phyloP scores from a whole-genome alignment of 352 stramenopile genomes.

The Halophytophthora batemanensis region DNA sequence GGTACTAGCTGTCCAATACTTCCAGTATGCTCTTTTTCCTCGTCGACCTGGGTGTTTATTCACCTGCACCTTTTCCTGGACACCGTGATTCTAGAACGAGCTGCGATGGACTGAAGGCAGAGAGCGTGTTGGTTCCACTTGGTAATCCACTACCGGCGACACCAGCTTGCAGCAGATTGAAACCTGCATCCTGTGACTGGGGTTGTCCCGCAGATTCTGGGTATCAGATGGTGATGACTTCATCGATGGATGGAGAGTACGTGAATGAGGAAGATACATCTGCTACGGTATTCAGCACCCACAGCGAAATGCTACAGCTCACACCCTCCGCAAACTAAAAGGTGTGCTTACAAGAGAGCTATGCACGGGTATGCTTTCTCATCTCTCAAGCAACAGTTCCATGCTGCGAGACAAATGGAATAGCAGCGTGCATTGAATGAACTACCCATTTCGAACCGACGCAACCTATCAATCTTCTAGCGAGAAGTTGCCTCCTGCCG shows the following conservation, averaged over 20 bases:
- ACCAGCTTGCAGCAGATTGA: slow-evolving; percentile 3
- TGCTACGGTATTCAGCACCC: slow-evolving; percentile 12
- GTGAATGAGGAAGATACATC: neutral
- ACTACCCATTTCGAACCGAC: neutral
- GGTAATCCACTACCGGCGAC: slow-evolving; percentile 2
- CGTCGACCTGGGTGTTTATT: neutral
- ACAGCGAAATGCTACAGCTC: slow-evolving; percentile 48
- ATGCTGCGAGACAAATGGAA: no score
- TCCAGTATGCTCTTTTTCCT: neutral
- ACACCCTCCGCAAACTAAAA: slow-evolving; percentile 1
- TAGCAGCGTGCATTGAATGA: neutral
- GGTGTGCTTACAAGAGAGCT: neutral
- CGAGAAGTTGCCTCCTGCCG: slow-evolving; percentile 7
- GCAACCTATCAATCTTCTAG: slow-evolving; percentile 4
- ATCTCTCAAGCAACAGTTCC: no score
- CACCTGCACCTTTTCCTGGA: neutral
- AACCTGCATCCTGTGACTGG: neutral
- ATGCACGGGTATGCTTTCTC: no score
- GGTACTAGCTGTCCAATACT: no score
- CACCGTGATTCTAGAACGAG: slow-evolving; percentile 1
- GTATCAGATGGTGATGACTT: neutral
- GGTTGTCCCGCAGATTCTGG: slow-evolving; percentile 2
- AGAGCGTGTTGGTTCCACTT: slow-evolving; percentile 49
- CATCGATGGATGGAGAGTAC: neutral
- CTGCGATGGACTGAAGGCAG: slow-evolving; percentile 11